These are phyloP conservation scores for Cydonia oblonga DNA, from an alignment of 331 rosid species.

Conservation along the genomic window DNA sequence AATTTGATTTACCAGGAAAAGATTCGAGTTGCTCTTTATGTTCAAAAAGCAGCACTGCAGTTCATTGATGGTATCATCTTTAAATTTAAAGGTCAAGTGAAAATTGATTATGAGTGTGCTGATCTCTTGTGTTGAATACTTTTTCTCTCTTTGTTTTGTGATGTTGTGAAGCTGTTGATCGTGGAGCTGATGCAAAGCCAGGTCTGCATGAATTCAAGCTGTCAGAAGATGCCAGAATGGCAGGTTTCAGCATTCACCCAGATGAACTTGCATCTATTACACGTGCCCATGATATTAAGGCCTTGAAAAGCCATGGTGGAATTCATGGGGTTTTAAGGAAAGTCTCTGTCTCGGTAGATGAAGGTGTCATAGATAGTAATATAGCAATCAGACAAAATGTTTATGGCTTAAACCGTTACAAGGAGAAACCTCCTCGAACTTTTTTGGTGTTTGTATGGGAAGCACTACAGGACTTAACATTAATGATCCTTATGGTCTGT, in stretches of 20 bases:
- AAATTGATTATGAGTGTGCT: background rate
- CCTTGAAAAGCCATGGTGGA: constrained; percentile 39
- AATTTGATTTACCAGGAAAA: constrained; percentile 48
- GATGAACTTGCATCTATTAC: constrained; percentile 73
- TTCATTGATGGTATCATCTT: constrained; percentile 68
- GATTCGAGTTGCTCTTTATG: constrained; percentile 72
- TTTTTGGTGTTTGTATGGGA: constrained; percentile 82
- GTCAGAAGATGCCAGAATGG: constrained; percentile 50
- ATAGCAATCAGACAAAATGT: constrained; percentile 48
- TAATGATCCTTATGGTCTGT: constrained; percentile 73
- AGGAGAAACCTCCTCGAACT: constrained; percentile 55
- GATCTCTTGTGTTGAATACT: constrained; percentile 7
- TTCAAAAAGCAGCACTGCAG: constrained; percentile 81
- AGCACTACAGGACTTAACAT: constrained; percentile 76
- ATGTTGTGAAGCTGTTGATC: constrained; percentile 40
- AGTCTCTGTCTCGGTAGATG: constrained; percentile 34
- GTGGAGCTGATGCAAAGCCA: background rate
- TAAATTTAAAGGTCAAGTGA: background rate
- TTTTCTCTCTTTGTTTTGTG: constrained; percentile 18
- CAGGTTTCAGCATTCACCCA: constrained; percentile 80
- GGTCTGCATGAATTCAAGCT: constrained; percentile 36
- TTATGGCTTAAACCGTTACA: constrained; percentile 64
- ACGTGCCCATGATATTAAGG: constrained; percentile 46
- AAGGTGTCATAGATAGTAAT: constrained; percentile 45
- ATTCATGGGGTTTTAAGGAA: constrained; percentile 41